These are phyloP conservation scores for Fraxinus sp. DNA, from an alignment of 305 asterid genomes.

Conservation along the genomic window DNA sequence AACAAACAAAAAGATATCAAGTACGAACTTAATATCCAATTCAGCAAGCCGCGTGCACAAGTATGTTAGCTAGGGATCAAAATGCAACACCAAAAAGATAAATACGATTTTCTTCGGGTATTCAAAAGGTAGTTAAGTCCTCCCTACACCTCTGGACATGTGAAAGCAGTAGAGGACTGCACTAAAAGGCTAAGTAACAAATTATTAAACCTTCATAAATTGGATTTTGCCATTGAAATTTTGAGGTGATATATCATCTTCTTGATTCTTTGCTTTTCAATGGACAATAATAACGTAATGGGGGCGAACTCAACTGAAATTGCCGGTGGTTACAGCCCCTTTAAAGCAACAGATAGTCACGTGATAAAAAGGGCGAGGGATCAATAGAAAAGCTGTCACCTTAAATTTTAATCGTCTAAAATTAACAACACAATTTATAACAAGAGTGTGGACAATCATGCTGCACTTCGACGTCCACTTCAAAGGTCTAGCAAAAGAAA, in stretches of 20 bases:
- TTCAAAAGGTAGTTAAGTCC: neutral
- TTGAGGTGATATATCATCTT: neutral
- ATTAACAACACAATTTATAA: neutral
- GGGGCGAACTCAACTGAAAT: neutral
- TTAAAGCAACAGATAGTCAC: neutral
- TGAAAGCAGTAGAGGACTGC: constrained; percentile 1
- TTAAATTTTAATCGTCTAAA: neutral
- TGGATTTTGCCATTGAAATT: constrained; percentile 1
- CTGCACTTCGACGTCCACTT: neutral
- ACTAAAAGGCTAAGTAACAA: constrained; percentile 13
- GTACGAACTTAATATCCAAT: neutral
- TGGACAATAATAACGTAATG: neutral
- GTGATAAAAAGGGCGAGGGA: neutral
- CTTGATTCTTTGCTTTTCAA: neutral
- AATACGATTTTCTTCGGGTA: neutral
- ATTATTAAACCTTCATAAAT: constrained; percentile 10
- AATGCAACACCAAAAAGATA: neutral
- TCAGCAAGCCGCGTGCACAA: neutral
- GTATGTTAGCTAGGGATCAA: neutral
- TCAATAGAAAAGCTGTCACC: neutral
- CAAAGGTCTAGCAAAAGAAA: neutral
- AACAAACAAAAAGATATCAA: neutral
- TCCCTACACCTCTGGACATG: constrained; percentile 3
- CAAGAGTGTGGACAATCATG: neutral
- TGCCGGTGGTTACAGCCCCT: neutral